Percentiles rank a stretch among this genome's conserved stretches.
These are phyloP conservation scores for Claviceps quebecensis DNA, from an alignment of 2,329 filamentous ascomycete genomes.

Conservation along the genomic window DNA sequence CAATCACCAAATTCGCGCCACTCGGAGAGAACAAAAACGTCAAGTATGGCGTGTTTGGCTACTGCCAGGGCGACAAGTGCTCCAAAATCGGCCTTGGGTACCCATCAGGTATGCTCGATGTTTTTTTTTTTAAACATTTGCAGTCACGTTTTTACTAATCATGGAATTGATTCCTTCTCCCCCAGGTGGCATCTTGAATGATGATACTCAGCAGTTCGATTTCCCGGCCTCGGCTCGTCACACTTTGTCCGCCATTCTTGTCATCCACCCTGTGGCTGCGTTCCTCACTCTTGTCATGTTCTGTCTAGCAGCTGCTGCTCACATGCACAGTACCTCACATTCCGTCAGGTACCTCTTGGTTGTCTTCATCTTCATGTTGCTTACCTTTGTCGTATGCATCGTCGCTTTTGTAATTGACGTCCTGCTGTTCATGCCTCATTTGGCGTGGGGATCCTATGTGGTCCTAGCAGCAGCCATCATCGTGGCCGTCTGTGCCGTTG, in stretches of 20 bases:
- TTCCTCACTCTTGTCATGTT: constrained; percentile 77
- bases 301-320: constrained; percentile 62
- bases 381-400: constrained; percentile 70
- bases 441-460: constrained; percentile 89
- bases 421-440: constrained; percentile 82
- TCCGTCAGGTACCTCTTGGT: constrained; percentile 77
- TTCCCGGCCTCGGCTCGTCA: constrained; percentile 37
- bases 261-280: constrained; percentile 85
- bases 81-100: constrained; percentile 65
- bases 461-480: constrained; percentile 81
- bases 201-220: constrained; percentile 36
- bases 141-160: neutral
- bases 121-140: neutral
- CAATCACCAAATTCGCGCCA: constrained; percentile 73
- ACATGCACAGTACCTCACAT: constrained; percentile 78
- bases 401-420: constrained; percentile 89
- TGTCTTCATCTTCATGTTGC: constrained; percentile 72
- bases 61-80: constrained; percentile 55
- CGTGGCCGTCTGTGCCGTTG: constrained; percentile 65
- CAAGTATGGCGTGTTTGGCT: constrained; percentile 87
- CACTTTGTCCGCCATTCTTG: constrained; percentile 72
- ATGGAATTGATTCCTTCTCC: no score
- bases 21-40: constrained; percentile 64
- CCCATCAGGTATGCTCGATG: constrained; percentile 40
- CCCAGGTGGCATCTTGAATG: constrained; percentile 5